Base-by-base conservation (phyloP, 23 red algal species). In the Cyanidioschyzon merolae region DNA sequence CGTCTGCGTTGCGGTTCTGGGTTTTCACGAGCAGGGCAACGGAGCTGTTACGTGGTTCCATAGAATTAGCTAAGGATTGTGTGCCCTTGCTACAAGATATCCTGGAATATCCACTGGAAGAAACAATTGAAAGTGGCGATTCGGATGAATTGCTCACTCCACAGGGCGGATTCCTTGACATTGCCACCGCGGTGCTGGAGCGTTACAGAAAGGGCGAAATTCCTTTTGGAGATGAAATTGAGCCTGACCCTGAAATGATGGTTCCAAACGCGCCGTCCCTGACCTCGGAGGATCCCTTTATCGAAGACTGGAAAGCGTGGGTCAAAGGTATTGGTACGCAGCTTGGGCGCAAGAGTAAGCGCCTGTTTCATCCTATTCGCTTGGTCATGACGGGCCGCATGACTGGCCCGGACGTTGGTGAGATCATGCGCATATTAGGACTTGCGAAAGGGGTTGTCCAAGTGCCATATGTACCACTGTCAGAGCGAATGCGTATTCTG, bases 391-490 rank as follows among this genome's bases (percentile, higher is more conserved):
- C 92, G 1, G 92, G 92, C 1, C 89, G 87, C 50, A 96, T 96
- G 92, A 96, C 87, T 75, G 92, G 92, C 21, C 92, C 92, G 27
- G 92, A 96, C 57, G 87, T 96, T 29, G 92, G 92, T 30, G 75
- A 59, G 75, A 85, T 96, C 25, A 45, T 96, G 35, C 71, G 77
- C 51, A 57, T 96, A 24, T 76, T 96, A 59, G 1, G 50, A 39
- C 37, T 95, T 40, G 75, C 91, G 37, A 78, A 95, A 7, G 68
- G 79, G 26, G 75, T 40, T 40, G 83, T 79, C 1, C 77, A 83
- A 2, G 32, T 83, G 0, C n/a, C 58, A 17, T 35, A 77, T 34
- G 89, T 92, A 0, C 80, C 80, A 26, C n/a, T 92, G 2, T 16
- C 89, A 1, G 37, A 87, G 50, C 24, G 89, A 74, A 92, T 92